Percentiles rank a stretch among this genome's conserved stretches.
Conservation (phyloP, 345 rosid species). For the Bruguiera gymnorhiza region DNA sequence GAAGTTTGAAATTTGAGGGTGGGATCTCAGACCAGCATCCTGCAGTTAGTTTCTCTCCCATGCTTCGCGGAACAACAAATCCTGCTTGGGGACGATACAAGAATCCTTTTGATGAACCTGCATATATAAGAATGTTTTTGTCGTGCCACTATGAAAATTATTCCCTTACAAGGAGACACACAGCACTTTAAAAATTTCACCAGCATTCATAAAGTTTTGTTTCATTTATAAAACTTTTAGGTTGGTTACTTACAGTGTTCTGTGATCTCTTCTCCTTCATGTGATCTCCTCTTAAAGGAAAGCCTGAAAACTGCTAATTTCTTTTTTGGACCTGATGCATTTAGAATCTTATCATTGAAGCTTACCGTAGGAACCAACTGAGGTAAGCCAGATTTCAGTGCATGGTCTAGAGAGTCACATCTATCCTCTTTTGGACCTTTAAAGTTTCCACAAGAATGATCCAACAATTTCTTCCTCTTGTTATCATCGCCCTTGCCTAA, state of each 20-base stretch:
- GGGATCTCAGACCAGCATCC: conserved; percentile 69
- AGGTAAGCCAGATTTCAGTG: conserved; percentile 31
- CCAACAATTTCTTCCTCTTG: conserved; percentile 36
- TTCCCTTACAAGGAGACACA: neutral
- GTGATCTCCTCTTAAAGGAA: conserved; percentile 66
- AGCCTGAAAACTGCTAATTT: conserved; percentile 51
- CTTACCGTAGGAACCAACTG: conserved; percentile 42
- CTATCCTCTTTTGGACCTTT: conserved; percentile 37
- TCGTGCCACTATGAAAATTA: too few relatives aligned
- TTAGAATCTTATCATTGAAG: conserved; percentile 36
- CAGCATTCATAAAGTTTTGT: neutral
- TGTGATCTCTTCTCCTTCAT: conserved; percentile 53
- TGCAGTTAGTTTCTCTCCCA: conserved; percentile 40
- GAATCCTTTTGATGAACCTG: conserved; percentile 60
- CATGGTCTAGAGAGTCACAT: conserved; percentile 27
- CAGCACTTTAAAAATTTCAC: neutral
- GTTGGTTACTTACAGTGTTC: conserved; percentile 45
- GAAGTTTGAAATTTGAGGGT: conserved; percentile 67
- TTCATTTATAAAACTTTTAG: neutral
- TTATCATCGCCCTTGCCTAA: conserved; percentile 38
- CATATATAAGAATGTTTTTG: conserved; percentile 5
- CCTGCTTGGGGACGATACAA: conserved; percentile 63
- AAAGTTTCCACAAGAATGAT: conserved; percentile 36
- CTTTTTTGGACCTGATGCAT: conserved; percentile 34
- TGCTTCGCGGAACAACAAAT: conserved; percentile 38